phyloP scores from a whole-genome alignment of 2,329 filamentous ascomycete species.

The Epichloe sp. region DNA sequence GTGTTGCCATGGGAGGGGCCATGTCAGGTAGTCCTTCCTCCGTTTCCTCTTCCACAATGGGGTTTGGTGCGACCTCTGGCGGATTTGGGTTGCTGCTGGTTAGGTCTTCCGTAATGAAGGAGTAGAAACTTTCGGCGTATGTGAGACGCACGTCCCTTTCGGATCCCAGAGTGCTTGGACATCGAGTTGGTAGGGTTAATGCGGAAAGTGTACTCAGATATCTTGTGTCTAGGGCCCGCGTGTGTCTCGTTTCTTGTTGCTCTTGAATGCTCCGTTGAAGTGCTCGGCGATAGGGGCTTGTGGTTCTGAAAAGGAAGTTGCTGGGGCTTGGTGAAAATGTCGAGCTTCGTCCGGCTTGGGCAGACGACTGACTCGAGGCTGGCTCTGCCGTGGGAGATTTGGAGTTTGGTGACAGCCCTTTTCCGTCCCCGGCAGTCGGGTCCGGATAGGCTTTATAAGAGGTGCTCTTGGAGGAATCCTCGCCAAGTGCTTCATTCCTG shows the following conservation, averaged over 20 bases:
- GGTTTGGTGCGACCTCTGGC: background rate
- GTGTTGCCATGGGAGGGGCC: background rate
- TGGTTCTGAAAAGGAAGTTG: slow-evolving; percentile 38
- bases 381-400: background rate
- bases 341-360: slow-evolving; percentile 29
- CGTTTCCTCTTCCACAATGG: background rate
- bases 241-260: slow-evolving; percentile 15
- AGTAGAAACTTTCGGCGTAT: slow-evolving; percentile 39
- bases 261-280: slow-evolving; percentile 33
- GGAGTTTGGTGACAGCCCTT: slow-evolving; percentile 4
- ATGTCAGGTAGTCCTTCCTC: background rate
- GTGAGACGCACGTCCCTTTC: slow-evolving; percentile 23
- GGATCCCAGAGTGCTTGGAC: slow-evolving; percentile 26
- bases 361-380: slow-evolving; percentile 11
- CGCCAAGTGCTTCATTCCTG: background rate
- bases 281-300: slow-evolving; percentile 42
- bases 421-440: slow-evolving; percentile 5
- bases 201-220: slow-evolving; percentile 29
- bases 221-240: slow-evolving; percentile 17
- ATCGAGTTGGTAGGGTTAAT: slow-evolving; percentile 25
- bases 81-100: background rate
- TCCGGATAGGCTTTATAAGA: slow-evolving; percentile 7
- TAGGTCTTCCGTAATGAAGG: slow-evolving; percentile 16
- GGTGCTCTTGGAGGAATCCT: background rate
- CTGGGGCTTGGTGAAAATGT: slow-evolving; percentile 39